Conservation (phyloP, 805 yeast species). For the Metschnikowia shivogae region DNA sequence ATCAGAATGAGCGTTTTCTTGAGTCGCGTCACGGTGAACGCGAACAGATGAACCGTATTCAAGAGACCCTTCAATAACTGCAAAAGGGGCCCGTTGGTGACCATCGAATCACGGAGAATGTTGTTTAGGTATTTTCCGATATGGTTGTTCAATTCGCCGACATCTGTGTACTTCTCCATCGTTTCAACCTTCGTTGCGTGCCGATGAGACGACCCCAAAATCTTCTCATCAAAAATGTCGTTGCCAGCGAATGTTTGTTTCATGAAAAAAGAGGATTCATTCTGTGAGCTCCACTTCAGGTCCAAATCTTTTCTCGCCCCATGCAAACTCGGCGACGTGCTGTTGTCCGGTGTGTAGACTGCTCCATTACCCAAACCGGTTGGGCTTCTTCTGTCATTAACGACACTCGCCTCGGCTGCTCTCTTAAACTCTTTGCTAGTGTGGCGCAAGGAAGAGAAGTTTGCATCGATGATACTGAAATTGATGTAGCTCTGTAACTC, state of each 20-base stretch:
- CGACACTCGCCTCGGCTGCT: constrained; percentile 3
- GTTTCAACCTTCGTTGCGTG: constrained; percentile 6
- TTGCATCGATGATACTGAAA: constrained; percentile 54
- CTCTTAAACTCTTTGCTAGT: constrained; percentile 10
- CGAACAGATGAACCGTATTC: constrained; percentile 44
- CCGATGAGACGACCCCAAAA: constrained; percentile 8
- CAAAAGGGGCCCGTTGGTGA: constrained; percentile 55
- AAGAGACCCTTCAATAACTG: constrained; percentile 43
- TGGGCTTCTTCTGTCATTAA: neutral
- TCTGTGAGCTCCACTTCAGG: constrained; percentile 3
- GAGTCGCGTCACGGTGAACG: constrained; percentile 47
- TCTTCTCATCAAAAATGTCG: constrained; percentile 23
- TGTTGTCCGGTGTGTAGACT: neutral
- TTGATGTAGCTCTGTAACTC: constrained; percentile 54
- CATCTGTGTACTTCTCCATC: constrained; percentile 8
- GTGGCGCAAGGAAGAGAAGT: constrained; percentile 43
- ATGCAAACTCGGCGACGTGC: neutral
- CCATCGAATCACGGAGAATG: constrained; percentile 59
- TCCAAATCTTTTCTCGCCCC: neutral
- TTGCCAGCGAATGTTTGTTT: constrained; percentile 17
- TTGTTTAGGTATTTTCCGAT: constrained; percentile 60
- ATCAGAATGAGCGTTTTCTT: constrained; percentile 50
- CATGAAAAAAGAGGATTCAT: constrained; percentile 10
- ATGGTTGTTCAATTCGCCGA: constrained; percentile 32
- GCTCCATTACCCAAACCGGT: neutral